Evolutionary conservation across 768 basidiomycete genomes (phyloP), one percentile per base, ranked within the genome.

Genomic region (Leccinum variicolor): DNA sequence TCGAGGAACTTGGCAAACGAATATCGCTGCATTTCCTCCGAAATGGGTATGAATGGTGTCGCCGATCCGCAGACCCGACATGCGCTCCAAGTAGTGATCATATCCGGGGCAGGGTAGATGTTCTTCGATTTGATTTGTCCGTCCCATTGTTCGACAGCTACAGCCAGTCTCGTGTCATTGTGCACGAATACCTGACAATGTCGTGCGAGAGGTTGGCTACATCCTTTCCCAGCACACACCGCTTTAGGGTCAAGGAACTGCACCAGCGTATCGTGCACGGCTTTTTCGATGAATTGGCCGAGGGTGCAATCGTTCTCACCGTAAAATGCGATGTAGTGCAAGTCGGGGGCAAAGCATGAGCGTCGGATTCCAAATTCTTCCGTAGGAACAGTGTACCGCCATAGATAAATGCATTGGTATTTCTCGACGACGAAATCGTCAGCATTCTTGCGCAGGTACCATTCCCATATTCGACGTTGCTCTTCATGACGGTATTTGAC

Each of bases 1-100:
- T 99, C 96, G 28, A 99, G 81, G 71, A 96, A 98, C 65, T 97
- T 95, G 34, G 90, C 92, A 69, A 98, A 96, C 5, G 95, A 98
- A 69, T 96, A 94, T 55, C 88, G 79, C 66, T 92, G 90, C 81
- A 95, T 94, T 70, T 96, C 94, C 64, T 92, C 88, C 2, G 92
- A 92, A 39, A 93, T 85, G 6, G 87, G 88, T 62, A 94, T 90
- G 73, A 94, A 91, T 3, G 92, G 91, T 3, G 92, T 94, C 1
- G 87, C 87, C 6, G 79, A 88, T 29, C 82, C 86, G 69, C 85
- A 92, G 25, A 87, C 73, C 56, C 87, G 83, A 72, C 97, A 99
- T 7, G 84, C 81, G 66, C 89, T 93, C 91, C 92, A 98, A 4
- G 95, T 95, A 25, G 90, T 93, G 66, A 97, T 87, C 56, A 84